These are phyloP conservation scores for Phenoliferia sp. DNA, from an alignment of 1,284 basidiomycete species.

Conservation along the genomic window DNA sequence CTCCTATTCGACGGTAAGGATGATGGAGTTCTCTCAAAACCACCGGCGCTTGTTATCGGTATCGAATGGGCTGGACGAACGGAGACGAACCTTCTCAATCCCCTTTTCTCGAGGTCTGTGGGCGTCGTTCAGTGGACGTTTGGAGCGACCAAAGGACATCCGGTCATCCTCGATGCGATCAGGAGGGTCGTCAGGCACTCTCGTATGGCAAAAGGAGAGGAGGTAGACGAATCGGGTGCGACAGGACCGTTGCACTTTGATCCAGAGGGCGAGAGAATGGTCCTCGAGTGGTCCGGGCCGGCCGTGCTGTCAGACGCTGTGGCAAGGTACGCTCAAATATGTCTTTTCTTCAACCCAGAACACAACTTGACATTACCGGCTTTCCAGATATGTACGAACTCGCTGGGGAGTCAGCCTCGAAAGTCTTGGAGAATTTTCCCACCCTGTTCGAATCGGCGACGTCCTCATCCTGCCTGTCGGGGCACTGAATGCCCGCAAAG, in stretches of 20 bases:
- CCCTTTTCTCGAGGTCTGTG: constrained; percentile 31
- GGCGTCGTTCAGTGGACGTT: constrained; percentile 39
- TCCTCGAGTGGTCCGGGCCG: constrained; percentile 20
- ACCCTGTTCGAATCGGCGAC: constrained; percentile 32
- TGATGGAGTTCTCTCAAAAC: constrained; percentile 6
- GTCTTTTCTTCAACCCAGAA: background rate
- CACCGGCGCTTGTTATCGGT: constrained; percentile 9
- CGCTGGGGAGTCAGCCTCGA: constrained; percentile 33
- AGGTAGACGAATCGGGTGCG: constrained; percentile 2
- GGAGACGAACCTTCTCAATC: constrained; percentile 9
- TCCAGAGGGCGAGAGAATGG: background rate
- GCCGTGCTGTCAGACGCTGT: constrained; percentile 34
- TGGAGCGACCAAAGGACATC: constrained; percentile 32
- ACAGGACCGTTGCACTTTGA: constrained; percentile 28
- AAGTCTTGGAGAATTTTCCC: constrained; percentile 17
- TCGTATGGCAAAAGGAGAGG: background rate
- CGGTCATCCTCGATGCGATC: constrained; percentile 36
- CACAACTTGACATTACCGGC: background rate
- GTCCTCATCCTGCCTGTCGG: constrained; percentile 20
- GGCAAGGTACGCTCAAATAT: constrained; percentile 30
- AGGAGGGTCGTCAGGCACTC: constrained; percentile 28
- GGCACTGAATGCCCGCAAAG: constrained; percentile 2
- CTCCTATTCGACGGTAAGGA: constrained; percentile 2
- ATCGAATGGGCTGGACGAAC: constrained; percentile 10
- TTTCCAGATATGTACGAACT: constrained; percentile 33